phyloP scores from a whole-genome alignment of 1,284 basidiomycete species.

The Wallemia ichthyophaga region DNA sequence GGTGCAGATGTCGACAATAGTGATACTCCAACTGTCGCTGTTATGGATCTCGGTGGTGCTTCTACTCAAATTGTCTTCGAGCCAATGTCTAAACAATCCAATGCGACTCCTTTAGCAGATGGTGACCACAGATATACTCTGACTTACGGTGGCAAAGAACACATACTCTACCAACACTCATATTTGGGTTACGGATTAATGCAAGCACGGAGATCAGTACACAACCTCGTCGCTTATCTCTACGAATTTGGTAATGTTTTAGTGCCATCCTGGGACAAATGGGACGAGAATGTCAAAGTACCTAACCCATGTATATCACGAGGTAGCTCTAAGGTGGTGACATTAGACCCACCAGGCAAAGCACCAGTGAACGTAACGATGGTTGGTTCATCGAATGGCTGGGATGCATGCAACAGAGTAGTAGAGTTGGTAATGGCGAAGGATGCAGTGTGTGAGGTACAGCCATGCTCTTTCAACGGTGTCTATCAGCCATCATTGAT shows the following conservation, averaged over 20 bases:
- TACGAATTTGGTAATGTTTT: constrained; percentile 20
- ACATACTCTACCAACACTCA: constrained; percentile 71
- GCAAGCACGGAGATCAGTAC: constrained; percentile 56
- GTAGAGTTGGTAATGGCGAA: constrained; percentile 84
- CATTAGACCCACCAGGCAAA: constrained; percentile 30
- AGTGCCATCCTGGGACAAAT: constrained; percentile 18
- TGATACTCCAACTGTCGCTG: constrained; percentile 37
- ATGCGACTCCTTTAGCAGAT: constrained; percentile 27
- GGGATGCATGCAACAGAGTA: constrained; percentile 54
- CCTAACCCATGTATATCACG: constrained; percentile 54
- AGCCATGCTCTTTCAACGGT: constrained; percentile 86
- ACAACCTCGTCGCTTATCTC: constrained; percentile 69
- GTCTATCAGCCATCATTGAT: constrained; percentile 89
- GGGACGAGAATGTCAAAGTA: constrained; percentile 17
- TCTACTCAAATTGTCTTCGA: constrained; percentile 96
- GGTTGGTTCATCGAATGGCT: constrained; percentile 48
- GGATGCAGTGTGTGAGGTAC: constrained; percentile 65
- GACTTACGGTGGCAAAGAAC: constrained; percentile 34
- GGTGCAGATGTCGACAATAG: constrained; percentile 17
- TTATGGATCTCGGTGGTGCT: constrained; percentile 83
- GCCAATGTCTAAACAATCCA: constrained; percentile 26
- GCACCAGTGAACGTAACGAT: constrained; percentile 37
- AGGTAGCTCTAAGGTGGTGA: constrained; percentile 32
- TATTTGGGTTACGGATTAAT: constrained; percentile 90
- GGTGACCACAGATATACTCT: constrained; percentile 87